phyloP scores from a whole-genome alignment of 768 basidiomycete species.

The Gelatoporia subvermispora region DNA sequence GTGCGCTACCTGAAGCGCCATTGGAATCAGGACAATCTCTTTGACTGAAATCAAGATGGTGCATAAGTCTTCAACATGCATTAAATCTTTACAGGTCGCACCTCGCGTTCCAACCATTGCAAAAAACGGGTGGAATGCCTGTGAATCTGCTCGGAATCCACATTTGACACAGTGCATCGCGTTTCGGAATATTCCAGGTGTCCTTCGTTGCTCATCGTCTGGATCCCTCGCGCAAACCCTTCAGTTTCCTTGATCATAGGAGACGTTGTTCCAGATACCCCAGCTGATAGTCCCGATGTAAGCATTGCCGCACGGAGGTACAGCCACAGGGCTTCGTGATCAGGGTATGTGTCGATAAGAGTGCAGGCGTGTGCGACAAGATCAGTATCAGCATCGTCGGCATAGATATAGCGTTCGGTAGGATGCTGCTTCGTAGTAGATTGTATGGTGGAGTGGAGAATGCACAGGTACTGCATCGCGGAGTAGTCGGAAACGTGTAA shows the following conservation, averaged over 20 bases:
- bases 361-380: constrained; percentile 37
- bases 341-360: constrained; percentile 47
- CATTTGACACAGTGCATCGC: background rate
- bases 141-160: background rate
- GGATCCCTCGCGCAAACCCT: too few relatives aligned
- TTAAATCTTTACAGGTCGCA: background rate
- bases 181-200: too few relatives aligned
- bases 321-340: constrained; percentile 62
- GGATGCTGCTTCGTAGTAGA: background rate
- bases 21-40: too few relatives aligned
- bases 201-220: too few relatives aligned
- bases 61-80: too few relatives aligned
- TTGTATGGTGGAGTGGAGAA: constrained; percentile 22
- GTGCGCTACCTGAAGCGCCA: too few relatives aligned
- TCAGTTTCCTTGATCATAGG: too few relatives aligned
- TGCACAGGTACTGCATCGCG: constrained; percentile 51
- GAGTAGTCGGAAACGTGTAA: constrained; percentile 66
- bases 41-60: too few relatives aligned
- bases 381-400: too few relatives aligned
- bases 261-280: too few relatives aligned
- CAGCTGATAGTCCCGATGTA: background rate
- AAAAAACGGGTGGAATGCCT: background rate
- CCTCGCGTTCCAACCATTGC: background rate
- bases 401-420: background rate
- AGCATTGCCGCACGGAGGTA: constrained; percentile 37